Conservation (phyloP, 768 basidiomycete species). For the Coprinopsis sp. region DNA sequence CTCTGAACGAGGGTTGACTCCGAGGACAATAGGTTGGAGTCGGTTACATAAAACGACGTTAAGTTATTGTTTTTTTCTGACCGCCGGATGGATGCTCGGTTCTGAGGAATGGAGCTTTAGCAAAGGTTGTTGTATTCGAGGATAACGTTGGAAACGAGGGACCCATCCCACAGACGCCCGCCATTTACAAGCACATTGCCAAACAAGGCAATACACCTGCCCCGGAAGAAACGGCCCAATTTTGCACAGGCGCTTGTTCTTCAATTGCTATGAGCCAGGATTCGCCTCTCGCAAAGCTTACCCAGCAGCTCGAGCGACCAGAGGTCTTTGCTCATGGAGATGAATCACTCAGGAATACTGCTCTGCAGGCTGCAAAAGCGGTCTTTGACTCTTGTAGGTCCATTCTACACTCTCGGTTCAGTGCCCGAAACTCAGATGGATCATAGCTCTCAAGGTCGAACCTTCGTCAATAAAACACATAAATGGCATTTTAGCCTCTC, state of each 20-base stretch:
- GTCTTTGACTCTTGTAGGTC: conserved; percentile 71
- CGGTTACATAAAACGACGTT: no score
- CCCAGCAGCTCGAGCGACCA: conserved; percentile 48
- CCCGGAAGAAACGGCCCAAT: conserved; percentile 4
- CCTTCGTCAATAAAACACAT: conserved; percentile 58
- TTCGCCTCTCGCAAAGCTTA: conserved; percentile 37
- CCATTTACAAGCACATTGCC: background rate
- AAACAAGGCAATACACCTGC: conserved; percentile 12
- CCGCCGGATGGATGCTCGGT: no score
- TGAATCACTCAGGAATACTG: conserved; percentile 48
- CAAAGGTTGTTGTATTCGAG: no score
- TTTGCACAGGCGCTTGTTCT: no score
- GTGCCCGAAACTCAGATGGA: conserved; percentile 3
- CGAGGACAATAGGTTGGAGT: conserved; percentile 7
- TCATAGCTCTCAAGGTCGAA: conserved; percentile 68
- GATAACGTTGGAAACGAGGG: no score
- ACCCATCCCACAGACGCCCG: background rate
- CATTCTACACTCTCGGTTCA: background rate
- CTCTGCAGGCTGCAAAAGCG: conserved; percentile 66
- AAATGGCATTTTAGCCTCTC: conserved; percentile 56
- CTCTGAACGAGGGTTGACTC: background rate
- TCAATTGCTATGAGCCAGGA: conserved; percentile 8
- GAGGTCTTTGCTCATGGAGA: conserved; percentile 55
- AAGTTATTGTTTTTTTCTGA: no score
- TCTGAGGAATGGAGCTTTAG: no score